Base-by-base conservation (phyloP, 2,329 filamentous ascomycete species). In the Botryotinia calthae region DNA sequence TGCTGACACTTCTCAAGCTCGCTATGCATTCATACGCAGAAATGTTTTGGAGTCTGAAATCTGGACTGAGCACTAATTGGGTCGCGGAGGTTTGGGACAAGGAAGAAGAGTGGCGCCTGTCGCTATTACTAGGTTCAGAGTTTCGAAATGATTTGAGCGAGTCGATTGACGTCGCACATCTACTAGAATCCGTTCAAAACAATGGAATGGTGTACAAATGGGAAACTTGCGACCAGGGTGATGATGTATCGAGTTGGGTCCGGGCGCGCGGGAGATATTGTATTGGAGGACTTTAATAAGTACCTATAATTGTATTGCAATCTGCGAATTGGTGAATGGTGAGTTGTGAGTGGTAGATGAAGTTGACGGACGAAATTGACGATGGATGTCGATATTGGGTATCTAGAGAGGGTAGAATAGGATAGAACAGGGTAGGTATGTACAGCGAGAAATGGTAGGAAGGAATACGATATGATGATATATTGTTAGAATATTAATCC, bases 161-260 rank as follows among this genome's bases (percentile, higher is more conserved):
- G 74, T 76, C 76, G 76, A 76, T 77, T 74, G 76, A 56, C 74
- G 79, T 80, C 79, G 79, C 79, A 80, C 77, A 74, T 79, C 77
- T 75, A 56, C 25, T 66, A 68, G 68, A 58, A 67, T 73, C 56
- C 58, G 71, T 76, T 76, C 77, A 78, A 28, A 76, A 75, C 77
- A 75, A 76, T 67, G 69, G 69, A 71, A 51, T 64, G 63, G 69
- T 71, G 31, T 66, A 64, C 28, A 67, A 67, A 66, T 66, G 22
- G 37, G 70, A 72, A 67, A 72, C 70, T 46, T 25, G 51, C 20
- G 42, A 67, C 70, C 48, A 66, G 70, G 70, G 31, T 71, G 42
- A 48, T 22, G 37, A 37, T 72, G 70, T 72, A 72, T 72, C 70
- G 70, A 58, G 48, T 66, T 72, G 58, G 28, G 70, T 66, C 70